Evolutionary conservation across 2,329 filamentous ascomycete genomes (phyloP), one percentile per base, ranked within the genome.

Genomic region (Corinectria fuckeliana): DNA sequence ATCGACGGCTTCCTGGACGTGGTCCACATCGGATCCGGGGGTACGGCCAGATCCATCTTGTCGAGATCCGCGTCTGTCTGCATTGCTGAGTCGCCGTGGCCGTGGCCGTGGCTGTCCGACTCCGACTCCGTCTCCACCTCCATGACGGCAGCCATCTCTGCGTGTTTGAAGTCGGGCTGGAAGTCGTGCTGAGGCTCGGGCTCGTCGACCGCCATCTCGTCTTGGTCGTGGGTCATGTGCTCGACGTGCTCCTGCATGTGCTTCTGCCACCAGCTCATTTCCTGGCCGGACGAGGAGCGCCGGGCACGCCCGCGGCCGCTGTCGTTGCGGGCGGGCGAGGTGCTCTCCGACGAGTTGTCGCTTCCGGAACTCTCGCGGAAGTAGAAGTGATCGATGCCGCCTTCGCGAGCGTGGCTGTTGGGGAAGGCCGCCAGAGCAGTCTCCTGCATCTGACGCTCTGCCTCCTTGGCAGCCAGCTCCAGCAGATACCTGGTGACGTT

Each of bases 191-290:
- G 52, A 16, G 66, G 62, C 36, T 60, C 53, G 32, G 53, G 42
- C n/a, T 74, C 68, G 16, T 76, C 72, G 39, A 74, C 58, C 26
- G 28, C 63, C 67, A 71, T 68, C 1, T 64, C 70, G 28, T 71
- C 66, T 2, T 68, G 77, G 39, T 81, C 81, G 66, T 82, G 77
- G 61, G 87, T 82, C 48, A 88, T 74, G 67, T 88, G 81, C 66
- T 91, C 86, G 50, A 88, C 90, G 75, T 94, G 90, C 67, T 88
- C 85, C 67, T 91, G 90, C 90, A 95, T 91, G 68, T 92, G 89
- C 69, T 88, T 85, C 70, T 95, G 82, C 72, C 92, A 92, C 88
- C 91, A 94, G 51, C 83, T 82, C 68, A 88, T 80, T 50, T 85
- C 83, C 67, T 87, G 81, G 49, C 85, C 84, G 2, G 86, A 88